Evolutionary conservation across 768 basidiomycete genomes (phyloP).

Genomic region (Suillus subaureus): DNA sequence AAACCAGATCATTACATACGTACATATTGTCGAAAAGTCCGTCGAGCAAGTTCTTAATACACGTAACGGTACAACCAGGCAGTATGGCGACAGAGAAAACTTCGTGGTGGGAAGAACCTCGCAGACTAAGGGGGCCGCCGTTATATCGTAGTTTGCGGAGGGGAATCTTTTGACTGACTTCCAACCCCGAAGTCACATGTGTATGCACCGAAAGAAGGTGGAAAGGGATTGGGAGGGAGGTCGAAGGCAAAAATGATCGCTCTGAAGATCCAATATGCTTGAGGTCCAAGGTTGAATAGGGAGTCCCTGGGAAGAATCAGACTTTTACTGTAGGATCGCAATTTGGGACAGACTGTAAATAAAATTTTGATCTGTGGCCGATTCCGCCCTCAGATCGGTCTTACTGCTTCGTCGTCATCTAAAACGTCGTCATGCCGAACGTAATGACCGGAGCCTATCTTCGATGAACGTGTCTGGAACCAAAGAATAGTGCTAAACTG

Average conservation of each 20-base stretch:
- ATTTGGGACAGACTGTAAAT: background rate
- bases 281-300: background rate
- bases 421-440: constrained; percentile 1
- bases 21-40: constrained; percentile 2
- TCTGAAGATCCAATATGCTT: background rate
- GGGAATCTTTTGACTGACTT: background rate
- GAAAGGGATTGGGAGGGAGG: background rate
- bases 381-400: constrained; percentile 1
- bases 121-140: background rate
- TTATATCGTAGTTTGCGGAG: constrained; percentile 1
- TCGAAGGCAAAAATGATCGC: background rate
- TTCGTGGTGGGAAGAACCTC: background rate
- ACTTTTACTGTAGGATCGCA: background rate
- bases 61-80: background rate
- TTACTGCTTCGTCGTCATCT: background rate
- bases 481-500: background rate
- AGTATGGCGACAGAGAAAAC: background rate
- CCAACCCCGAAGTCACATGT: background rate
- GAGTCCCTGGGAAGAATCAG: background rate
- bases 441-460: background rate
- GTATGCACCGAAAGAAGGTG: background rate
- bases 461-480: constrained; percentile 1
- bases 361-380: background rate
- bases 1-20: background rate
- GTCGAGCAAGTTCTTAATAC: background rate